Evolutionary conservation across 257 asterid species (phyloP).

Genomic region (Jacaranda copaia): DNA sequence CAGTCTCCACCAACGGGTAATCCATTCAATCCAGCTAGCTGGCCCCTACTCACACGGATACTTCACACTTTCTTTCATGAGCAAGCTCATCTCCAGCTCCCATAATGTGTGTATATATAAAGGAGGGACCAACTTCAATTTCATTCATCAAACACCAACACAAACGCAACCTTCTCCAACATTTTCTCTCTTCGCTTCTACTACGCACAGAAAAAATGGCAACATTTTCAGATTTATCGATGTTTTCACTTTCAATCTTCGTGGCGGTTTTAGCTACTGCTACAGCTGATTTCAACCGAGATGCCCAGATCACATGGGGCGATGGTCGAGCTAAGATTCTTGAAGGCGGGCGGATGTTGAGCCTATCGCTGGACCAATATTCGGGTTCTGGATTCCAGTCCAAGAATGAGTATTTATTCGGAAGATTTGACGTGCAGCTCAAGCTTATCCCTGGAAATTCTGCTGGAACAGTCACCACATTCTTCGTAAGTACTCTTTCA

Average conservation of each 20-base stretch:
- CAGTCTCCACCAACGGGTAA: neutral
- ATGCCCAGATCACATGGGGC: slow-evolving; percentile 3
- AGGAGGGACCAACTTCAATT: neutral
- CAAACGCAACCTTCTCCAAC: neutral
- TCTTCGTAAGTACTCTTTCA: slow-evolving; percentile 45
- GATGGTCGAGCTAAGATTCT: slow-evolving; percentile 51
- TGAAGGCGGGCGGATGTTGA: slow-evolving; percentile 44
- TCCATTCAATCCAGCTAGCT: neutral
- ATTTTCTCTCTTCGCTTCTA: neutral
- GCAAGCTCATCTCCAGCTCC: neutral
- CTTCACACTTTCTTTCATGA: neutral
- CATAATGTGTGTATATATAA: neutral
- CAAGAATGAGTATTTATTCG: slow-evolving; percentile 46
- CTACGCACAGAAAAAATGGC: neutral
- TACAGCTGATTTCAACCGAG: neutral
- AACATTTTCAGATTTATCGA: neutral
- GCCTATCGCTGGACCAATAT: slow-evolving; percentile 38
- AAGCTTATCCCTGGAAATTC: slow-evolving; percentile 50
- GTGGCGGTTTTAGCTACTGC: neutral
- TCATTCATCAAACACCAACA: neutral
- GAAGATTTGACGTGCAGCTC: slow-evolving; percentile 48
- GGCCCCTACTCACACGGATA: neutral
- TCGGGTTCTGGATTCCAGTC: slow-evolving; percentile 60
- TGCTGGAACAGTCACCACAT: slow-evolving; percentile 60
- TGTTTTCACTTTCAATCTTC: neutral